Conservation (phyloP, 2,329 filamentous ascomycete genomes). For the Monosporascus sp. region DNA sequence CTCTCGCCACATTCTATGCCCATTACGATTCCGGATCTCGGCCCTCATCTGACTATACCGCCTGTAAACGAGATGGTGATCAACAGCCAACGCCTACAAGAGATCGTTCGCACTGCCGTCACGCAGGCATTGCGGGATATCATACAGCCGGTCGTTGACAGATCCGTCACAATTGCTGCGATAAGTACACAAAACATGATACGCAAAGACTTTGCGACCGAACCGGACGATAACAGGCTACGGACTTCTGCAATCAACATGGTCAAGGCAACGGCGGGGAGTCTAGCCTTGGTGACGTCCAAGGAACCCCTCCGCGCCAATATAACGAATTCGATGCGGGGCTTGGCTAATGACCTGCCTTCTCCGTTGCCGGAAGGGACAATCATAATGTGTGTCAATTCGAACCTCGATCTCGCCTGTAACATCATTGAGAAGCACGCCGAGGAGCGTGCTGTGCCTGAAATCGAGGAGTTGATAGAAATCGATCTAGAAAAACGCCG, state of each 20-base stretch:
- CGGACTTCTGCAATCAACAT: constrained; percentile 85
- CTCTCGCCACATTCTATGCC: constrained; percentile 75
- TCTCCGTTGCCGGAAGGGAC: constrained; percentile 88
- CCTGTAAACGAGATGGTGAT: constrained; percentile 76
- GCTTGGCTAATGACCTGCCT: constrained; percentile 61
- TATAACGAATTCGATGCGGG: constrained; percentile 93
- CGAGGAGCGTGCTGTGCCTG: constrained; percentile 84
- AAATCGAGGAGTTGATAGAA: constrained; percentile 93
- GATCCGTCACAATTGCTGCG: constrained; percentile 94
- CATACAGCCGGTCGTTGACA: constrained; percentile 93
- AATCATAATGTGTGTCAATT: constrained; percentile 97
- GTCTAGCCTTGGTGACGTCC: constrained; percentile 92
- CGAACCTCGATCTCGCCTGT: constrained; percentile 90
- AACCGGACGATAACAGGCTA: constrained; percentile 82
- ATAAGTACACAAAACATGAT: constrained; percentile 96
- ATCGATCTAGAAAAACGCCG: constrained; percentile 72
- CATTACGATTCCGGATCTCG: constrained; percentile 77
- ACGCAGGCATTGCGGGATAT: constrained; percentile 92
- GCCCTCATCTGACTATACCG: constrained; percentile 73
- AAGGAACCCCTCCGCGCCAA: constrained; percentile 95
- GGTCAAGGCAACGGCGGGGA: constrained; percentile 91
- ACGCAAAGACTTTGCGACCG: constrained; percentile 92
- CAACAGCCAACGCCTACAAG: constrained; percentile 59
- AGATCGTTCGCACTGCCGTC: constrained; percentile 81
- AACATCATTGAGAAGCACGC: constrained; percentile 93